Percentiles rank a stretch among this genome's conserved stretches.
Conservation (phyloP, 2,329 filamentous ascomycete genomes). For the Diaporthe ampelina region DNA sequence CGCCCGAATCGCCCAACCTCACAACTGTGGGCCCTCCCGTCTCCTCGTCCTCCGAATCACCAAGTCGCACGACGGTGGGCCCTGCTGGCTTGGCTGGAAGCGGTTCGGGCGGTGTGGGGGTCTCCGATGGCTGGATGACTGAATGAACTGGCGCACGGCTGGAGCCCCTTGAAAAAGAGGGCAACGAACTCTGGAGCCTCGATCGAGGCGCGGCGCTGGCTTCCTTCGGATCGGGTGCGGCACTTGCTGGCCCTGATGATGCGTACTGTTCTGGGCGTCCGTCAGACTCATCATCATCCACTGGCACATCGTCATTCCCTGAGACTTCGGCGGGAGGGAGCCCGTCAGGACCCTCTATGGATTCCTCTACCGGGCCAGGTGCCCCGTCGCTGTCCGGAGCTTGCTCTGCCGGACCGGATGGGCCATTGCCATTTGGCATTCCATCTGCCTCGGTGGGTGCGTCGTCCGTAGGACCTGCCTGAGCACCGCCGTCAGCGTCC, state of each 20-base stretch:
- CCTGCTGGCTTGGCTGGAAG: constrained; percentile 42
- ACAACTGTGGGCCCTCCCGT: constrained; percentile 51
- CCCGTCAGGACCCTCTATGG: neutral
- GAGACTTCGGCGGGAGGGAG: neutral
- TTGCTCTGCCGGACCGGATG: neutral
- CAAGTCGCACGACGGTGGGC: constrained; percentile 52
- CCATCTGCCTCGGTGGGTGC: neutral
- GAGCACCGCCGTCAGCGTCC: neutral
- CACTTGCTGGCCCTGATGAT: constrained; percentile 42
- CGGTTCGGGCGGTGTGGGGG: constrained; percentile 40
- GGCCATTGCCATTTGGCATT: neutral
- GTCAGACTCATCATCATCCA: constrained; percentile 43
- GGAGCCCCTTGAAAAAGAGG: constrained; percentile 13
- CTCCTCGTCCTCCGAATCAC: constrained; percentile 46
- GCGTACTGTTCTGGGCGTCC: constrained; percentile 44
- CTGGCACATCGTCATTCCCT: constrained; percentile 18
- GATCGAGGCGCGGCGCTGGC: constrained; percentile 34
- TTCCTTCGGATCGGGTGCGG: constrained; percentile 25
- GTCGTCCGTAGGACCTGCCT: constrained; percentile 5
- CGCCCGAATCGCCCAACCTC: constrained; percentile 48
- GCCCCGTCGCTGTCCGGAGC: neutral
- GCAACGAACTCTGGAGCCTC: constrained; percentile 11
- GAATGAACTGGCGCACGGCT: constrained; percentile 11
- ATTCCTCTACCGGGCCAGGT: too few species aligned
- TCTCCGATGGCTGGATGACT: neutral